Base-by-base conservation (phyloP, 2,329 filamentous ascomycete species). In the Cephalotrichum gorgonifer region DNA sequence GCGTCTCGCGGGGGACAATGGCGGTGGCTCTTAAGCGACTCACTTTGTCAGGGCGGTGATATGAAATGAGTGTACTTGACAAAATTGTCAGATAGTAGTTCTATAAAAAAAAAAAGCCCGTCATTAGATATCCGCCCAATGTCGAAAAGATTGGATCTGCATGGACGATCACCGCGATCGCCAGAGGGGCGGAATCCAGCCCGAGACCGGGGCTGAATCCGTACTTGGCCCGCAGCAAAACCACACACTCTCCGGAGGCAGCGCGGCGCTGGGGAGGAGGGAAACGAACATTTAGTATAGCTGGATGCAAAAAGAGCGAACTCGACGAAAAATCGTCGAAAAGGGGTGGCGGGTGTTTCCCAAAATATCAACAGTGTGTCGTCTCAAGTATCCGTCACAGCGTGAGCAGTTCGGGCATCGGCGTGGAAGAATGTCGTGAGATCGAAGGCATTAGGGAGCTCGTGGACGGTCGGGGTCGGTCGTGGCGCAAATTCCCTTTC, bases 1-100 rank as follows among this genome's bases (percentile, higher is more conserved):
- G 35, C 17, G 35, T 20, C n/a, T 20, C 35, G 35, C 17, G 7
- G 7, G n/a, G 35, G 6, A 20, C n/a, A 39, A 7, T 20, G 17
- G 22, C 17, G n/a, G 17, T 17, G n/a, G 6, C 46, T 44, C 39
- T 51, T 17, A 50, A 50, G 47, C 44, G 30, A 42, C 46, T 51
- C 44, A 49, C 44, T 53, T 49, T 71, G 73, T 75, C 72, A 76
- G 72, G 65, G 62, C 58, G 56, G 58, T 58, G 62, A 64, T 57
- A 57, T 42, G 43, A 48, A 78, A 78, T 69, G 76, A 79, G 68
- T 76, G 76, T 76, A 77, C 69, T 75, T 78, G 76, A 78, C 74
- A 48, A 48, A 42, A 33, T 28, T 42, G 46, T 48, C 46, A 48
- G 43, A 20, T 35, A 48, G 46, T 48, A 30, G 38, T 27, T 48